Evolutionary conservation across 2,329 filamentous ascomycete genomes (phyloP).

Genomic region (Scedosporium minutisporum): DNA sequence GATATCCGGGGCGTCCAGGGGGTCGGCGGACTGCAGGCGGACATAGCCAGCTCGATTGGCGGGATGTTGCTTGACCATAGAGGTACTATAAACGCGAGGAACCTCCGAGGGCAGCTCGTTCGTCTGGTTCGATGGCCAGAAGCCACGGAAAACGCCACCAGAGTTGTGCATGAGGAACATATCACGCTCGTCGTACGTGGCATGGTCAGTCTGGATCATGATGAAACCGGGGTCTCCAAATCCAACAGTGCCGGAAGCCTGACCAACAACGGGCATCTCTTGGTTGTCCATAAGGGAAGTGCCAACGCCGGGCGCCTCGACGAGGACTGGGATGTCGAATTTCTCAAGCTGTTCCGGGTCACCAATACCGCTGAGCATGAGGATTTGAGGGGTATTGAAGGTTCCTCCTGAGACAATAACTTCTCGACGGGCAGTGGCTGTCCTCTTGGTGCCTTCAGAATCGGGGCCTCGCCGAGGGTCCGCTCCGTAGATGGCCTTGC

Average conservation of each 20-base stretch:
- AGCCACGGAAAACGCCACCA: conserved; percentile 5
- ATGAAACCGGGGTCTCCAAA: conserved; percentile 4
- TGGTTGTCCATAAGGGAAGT: conserved; percentile 38
- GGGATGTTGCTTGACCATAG: conserved; percentile 7
- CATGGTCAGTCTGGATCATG: conserved; percentile 5
- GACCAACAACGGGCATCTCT: conserved; percentile 25
- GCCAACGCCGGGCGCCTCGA: conserved; percentile 36
- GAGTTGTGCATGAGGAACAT: conserved; percentile 7
- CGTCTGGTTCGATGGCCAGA: conserved; percentile 5
- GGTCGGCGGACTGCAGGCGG: conserved; percentile 47
- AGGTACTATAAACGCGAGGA: neutral
- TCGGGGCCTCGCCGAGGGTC: conserved; percentile 26
- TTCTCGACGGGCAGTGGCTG: conserved; percentile 26
- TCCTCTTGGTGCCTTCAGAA: conserved; percentile 4
- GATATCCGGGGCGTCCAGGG: conserved; percentile 53
- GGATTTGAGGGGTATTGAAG: conserved; percentile 40
- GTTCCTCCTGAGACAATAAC: conserved; percentile 39
- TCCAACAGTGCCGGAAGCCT: conserved; percentile 6
- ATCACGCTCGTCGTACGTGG: conserved; percentile 8
- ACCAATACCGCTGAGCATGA: conserved; percentile 41
- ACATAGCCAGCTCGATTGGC: conserved; percentile 51
- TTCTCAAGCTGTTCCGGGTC: conserved; percentile 29
- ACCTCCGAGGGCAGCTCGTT: conserved; percentile 5
- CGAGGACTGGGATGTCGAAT: conserved; percentile 33
- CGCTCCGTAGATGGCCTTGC: conserved; percentile 11